Evolutionary conservation across 129 eudicot species (phyloP).

Genomic region (Solidago caesia): DNA sequence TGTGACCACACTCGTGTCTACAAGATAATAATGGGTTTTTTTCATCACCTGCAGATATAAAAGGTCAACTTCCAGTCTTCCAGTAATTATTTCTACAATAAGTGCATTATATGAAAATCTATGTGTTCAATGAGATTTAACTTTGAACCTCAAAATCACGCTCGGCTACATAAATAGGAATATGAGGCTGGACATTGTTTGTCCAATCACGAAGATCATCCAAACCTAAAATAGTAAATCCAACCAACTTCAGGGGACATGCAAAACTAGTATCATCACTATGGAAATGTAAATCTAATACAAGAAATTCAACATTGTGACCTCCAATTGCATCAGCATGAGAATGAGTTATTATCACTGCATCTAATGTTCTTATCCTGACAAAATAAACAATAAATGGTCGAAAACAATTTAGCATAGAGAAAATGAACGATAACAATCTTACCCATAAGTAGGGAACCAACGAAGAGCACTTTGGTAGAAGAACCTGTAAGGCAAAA

Average conservation of each 20-base stretch:
- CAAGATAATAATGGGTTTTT: conserved; percentile 94
- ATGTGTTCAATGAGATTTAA: background rate
- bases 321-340: conserved; percentile 99
- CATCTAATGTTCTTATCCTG: conserved; percentile 95
- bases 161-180: conserved; percentile 83
- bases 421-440: conserved; percentile 7
- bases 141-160: conserved; percentile 92
- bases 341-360: conserved; percentile 96
- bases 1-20: conserved; percentile 73
- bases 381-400: conserved; percentile 25
- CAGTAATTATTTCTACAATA: background rate
- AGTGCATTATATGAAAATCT: background rate
- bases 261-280: conserved; percentile 8
- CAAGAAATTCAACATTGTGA: conserved; percentile 39
- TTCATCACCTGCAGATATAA: conserved; percentile 77
- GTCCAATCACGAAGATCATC: conserved; percentile 99
- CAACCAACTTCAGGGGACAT: conserved; percentile 7
- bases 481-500: conserved; percentile 67
- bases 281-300: conserved; percentile 31
- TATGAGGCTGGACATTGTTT: conserved; percentile 86
- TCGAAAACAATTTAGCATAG: background rate
- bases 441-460: conserved; percentile 93
- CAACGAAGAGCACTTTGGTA: conserved; percentile 96
- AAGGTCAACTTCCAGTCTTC: conserved; percentile 5
- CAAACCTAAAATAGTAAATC: conserved; percentile 55